A percentile compares a stretch with the other conserved stretches of the same genome.
These are phyloP conservation scores for Dothideomycetidae sp. DNA, from an alignment of 2,329 filamentous ascomycete species.

Conservation along the genomic window DNA sequence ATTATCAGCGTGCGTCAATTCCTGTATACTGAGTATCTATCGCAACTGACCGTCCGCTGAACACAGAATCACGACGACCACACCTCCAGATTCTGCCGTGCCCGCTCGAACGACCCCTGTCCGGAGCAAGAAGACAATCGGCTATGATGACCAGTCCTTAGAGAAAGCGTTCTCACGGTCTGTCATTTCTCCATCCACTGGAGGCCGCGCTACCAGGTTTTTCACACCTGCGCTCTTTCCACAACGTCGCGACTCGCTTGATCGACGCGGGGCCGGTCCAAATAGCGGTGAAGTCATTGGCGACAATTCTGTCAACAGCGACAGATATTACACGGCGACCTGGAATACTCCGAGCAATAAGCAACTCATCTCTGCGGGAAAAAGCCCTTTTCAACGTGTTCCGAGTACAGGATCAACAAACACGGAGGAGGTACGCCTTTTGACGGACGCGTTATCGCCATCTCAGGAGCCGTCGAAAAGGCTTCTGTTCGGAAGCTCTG, in stretches of 20 bases:
- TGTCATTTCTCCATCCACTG: conserved; percentile 3
- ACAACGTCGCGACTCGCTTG: conserved; percentile 5
- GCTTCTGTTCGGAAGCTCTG: not conserved
- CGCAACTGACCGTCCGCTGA: no score
- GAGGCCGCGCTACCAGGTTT: conserved; percentile 3
- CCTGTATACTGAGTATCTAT: no score
- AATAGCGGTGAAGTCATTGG: not conserved
- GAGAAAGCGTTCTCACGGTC: not conserved
- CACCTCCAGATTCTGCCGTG: conserved; percentile 3
- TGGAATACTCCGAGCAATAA: conserved; percentile 9
- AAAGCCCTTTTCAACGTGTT: conserved; percentile 1
- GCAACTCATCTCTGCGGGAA: no score
- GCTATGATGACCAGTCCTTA: conserved; percentile 3
- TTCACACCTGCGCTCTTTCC: conserved; percentile 8
- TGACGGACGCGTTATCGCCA: no score
- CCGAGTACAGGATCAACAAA: not conserved
- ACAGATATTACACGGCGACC: conserved; percentile 8
- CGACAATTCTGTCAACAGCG: conserved; percentile 3
- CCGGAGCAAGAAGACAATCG: conserved; percentile 4
- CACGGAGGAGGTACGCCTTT: no score
- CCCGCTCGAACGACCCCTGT: conserved; percentile 4
- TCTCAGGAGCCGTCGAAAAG: not conserved
- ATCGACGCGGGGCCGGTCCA: not conserved
- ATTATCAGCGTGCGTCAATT: conserved; percentile 1
- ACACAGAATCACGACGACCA: conserved; percentile 4